Percentiles rank a stretch among this genome's conserved stretches.
These are phyloP conservation scores for Calonectria pteridis DNA, from an alignment of 2,329 filamentous ascomycete species.

Conservation along the genomic window DNA sequence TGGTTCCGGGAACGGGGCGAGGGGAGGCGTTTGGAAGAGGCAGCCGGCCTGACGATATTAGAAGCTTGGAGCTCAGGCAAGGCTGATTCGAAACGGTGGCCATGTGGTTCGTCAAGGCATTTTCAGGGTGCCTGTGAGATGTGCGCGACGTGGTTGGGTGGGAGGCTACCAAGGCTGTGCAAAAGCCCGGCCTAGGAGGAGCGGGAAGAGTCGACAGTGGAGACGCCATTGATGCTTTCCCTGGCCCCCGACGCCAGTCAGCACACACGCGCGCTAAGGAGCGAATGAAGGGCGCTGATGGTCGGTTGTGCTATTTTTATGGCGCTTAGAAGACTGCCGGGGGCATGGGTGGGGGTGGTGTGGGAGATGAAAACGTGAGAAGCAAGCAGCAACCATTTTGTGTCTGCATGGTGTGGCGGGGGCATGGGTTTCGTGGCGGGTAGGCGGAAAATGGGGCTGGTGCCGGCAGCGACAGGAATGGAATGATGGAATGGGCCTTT, in stretches of 20 bases:
- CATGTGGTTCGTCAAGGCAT: slow-evolving; percentile 23
- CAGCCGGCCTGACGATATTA: slow-evolving; percentile 34
- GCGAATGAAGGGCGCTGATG: slow-evolving; percentile 26
- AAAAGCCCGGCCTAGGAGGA: slow-evolving; percentile 20
- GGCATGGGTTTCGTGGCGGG: slow-evolving; percentile 18
- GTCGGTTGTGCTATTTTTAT: slow-evolving; percentile 40
- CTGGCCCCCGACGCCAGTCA: slow-evolving; percentile 17
- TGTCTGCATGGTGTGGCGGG: slow-evolving; percentile 17
- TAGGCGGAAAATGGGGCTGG: slow-evolving; percentile 9
- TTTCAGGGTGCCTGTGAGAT: slow-evolving; percentile 19
- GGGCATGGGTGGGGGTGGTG: slow-evolving; percentile 27
- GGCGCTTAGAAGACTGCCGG: slow-evolving; percentile 38
- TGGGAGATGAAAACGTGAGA: slow-evolving; percentile 13
- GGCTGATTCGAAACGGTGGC: slow-evolving; percentile 32
- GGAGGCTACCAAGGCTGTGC: slow-evolving; percentile 35
- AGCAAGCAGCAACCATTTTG: neutral
- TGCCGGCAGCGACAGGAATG: neutral
- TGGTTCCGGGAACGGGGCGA: neutral
- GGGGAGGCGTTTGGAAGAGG: slow-evolving; percentile 26
- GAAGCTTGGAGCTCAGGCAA: slow-evolving; percentile 31
- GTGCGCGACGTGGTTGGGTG: slow-evolving; percentile 11
- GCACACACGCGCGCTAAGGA: slow-evolving; percentile 37
- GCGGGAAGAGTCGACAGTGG: neutral
- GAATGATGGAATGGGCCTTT: neutral
- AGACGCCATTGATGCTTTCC: neutral